Conservation (phyloP, 805 yeast genomes). For the Metschnikowia corniflorae region DNA sequence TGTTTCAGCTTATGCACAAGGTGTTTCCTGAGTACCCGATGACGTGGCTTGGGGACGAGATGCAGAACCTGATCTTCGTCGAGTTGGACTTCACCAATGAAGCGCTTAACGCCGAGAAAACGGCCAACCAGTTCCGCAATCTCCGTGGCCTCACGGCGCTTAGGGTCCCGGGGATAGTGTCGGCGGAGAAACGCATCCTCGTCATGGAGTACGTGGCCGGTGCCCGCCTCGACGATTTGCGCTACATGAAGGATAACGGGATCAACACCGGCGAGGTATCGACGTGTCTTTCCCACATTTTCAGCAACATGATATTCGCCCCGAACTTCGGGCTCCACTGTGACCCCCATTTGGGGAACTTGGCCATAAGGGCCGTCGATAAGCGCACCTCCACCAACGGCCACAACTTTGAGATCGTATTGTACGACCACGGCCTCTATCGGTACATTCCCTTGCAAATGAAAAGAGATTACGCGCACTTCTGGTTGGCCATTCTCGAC, state of each 20-base stretch:
- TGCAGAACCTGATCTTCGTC: slow-evolving; percentile 80
- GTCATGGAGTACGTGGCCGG: slow-evolving; percentile 89
- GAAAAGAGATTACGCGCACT: slow-evolving; percentile 80
- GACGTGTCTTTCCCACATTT: slow-evolving; percentile 81
- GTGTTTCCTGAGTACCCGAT: slow-evolving; percentile 93
- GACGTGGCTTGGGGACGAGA: slow-evolving; percentile 93
- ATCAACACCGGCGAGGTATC: slow-evolving; percentile 79
- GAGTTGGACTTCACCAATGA: slow-evolving; percentile 88
- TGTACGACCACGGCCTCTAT: slow-evolving; percentile 94
- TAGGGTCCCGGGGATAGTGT: slow-evolving; percentile 67
- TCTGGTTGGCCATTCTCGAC: slow-evolving; percentile 88
- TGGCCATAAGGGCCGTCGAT: slow-evolving; percentile 64
- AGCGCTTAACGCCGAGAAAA: slow-evolving; percentile 73
- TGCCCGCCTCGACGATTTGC: slow-evolving; percentile 72
- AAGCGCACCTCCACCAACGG: no score
- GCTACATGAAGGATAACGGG: slow-evolving; percentile 55
- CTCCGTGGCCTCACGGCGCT: slow-evolving; percentile 66
- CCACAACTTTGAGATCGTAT: slow-evolving; percentile 84
- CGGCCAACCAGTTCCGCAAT: slow-evolving; percentile 57
- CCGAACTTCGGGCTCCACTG: slow-evolving; percentile 92
- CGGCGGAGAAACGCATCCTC: slow-evolving; percentile 66
- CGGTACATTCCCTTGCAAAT: slow-evolving; percentile 74
- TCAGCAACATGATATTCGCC: slow-evolving; percentile 92
- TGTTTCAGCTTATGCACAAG: slow-evolving; percentile 67
- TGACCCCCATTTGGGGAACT: slow-evolving; percentile 97